A percentile compares a stretch with the other conserved stretches of the same genome.
phyloP scores from a whole-genome alignment of 495 filamentous ascomycete genomes.

The Penicillium malachiteum region DNA sequence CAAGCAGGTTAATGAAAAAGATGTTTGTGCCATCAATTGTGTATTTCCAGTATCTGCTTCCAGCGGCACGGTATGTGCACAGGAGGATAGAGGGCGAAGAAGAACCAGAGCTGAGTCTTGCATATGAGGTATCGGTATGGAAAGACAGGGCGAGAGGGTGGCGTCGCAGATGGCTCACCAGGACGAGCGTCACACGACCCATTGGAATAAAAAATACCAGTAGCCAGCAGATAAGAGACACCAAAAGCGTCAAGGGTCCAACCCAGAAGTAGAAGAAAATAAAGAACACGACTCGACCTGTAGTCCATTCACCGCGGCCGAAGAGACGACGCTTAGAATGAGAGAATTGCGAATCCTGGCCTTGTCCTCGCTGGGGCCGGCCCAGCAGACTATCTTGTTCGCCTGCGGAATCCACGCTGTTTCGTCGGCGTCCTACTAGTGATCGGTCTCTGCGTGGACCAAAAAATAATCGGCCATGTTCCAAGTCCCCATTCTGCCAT shows the following conservation, averaged over 20 bases:
- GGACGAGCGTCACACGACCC: slow-evolving; percentile 88
- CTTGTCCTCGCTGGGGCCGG: slow-evolving; percentile 53
- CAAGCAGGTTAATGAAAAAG: slow-evolving; percentile 95
- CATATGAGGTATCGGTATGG: slow-evolving; percentile 77
- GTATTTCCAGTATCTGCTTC: slow-evolving; percentile 98
- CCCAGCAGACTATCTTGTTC: slow-evolving; percentile 91
- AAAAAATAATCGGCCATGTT: slow-evolving; percentile 94
- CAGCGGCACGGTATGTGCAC: slow-evolving; percentile 95
- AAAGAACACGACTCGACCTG: slow-evolving; percentile 94
- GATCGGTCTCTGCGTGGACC: slow-evolving; percentile 77
- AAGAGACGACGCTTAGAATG: slow-evolving; percentile 87
- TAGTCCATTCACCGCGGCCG: slow-evolving; percentile 92
- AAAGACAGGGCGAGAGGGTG: slow-evolving; percentile 93
- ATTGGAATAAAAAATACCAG: slow-evolving; percentile 98
- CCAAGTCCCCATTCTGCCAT: slow-evolving; percentile 96
- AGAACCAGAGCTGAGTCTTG: slow-evolving; percentile 59
- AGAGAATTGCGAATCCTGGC: slow-evolving; percentile 46
- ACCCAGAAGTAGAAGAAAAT: slow-evolving; percentile 93
- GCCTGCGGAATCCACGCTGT: slow-evolving; percentile 82
- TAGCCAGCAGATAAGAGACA: slow-evolving; percentile 89
- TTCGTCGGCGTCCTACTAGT: slow-evolving; percentile 82
- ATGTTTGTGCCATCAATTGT: slow-evolving; percentile 98
- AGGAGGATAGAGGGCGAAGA: slow-evolving; percentile 84
- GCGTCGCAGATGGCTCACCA: slow-evolving; percentile 87
- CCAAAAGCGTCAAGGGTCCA: slow-evolving; percentile 82